Base-by-base conservation (phyloP, 371 early-diverging fungal species). In the Mucor lusitanicus region DNA sequence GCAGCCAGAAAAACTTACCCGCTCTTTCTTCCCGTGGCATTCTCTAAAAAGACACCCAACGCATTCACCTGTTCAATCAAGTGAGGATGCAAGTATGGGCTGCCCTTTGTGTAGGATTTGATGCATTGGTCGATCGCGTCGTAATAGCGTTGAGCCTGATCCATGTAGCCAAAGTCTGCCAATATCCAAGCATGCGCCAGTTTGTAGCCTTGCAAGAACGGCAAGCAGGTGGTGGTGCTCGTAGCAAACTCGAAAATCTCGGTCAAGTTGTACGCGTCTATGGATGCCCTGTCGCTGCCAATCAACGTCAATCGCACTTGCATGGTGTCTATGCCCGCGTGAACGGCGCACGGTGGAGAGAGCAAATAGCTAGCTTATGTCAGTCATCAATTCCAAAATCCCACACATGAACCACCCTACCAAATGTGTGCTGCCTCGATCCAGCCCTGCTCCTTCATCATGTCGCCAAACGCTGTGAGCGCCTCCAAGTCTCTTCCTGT, bases 161-260 rank as follows among this genome's bases (percentile, higher is more conserved):
- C 85, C 6, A 88, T 68, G 63, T 85, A 86, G 15, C 98, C 95
- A 66, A 85, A 76, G 66, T 96, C 98, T 12, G 88, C 85, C 17
- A 97, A 81, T 76, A 86, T 84, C 90, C 89, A 91, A 23, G 95
- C 95, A 69, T 92, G 88, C 21, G 81, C 67, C 8, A 97, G 77
- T 71, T 96, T 96, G 80, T 94, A 96, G 0, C 92, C 90, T 75
- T 96, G 97, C 57, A 97, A 71, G 75, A 93, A 95, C 3, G 96
- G 95, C 9, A 96, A 65, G 15, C 88, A 76, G 25, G 80, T 61
- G 15, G 75, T 56, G 21, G 87, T 82, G 4, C 91, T 88, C 48
- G 84, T 74, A 9, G 89, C 88, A 76, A 90, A 90, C 75, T 97
- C 98, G 69, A 85, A 93, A 17, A 96, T 75, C 72, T 96, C 96